Base-by-base conservation (phyloP, 768 basidiomycete genomes). In the Butyriboletus loyo region DNA sequence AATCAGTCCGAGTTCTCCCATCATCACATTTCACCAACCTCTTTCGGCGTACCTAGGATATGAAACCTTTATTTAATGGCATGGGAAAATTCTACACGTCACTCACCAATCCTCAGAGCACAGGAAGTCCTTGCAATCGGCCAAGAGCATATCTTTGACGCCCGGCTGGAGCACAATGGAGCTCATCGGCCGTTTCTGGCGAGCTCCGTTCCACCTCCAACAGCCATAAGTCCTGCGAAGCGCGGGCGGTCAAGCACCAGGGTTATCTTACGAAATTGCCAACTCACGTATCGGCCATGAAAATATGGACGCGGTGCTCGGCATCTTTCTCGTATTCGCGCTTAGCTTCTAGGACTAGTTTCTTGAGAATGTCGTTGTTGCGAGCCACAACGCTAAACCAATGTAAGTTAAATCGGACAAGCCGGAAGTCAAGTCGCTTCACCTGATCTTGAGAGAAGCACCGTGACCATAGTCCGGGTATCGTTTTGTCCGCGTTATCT, bases 161-260 rank as follows among this genome's bases (percentile, higher is more conserved):
- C 88, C 89, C 5, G 90, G 89, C 60, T 92, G 89, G 11, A 93
- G 78, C 14, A 93, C 90, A 55, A 94, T 92, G n/a, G 90, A 92
- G 62, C 86, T 89, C 86, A 94, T 87, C 0, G 92, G 91, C 30
- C 91, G 80, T 70, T 94, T 94, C 62, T 92, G 88, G 44, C 89
- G 79, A 6, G 90, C 87, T 38, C 89, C 91, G 60, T 90, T 92
- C 86, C 89, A 92, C 51, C 89, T 77, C 92, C 92, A 94, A 62
- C 84, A 84, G 2, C 78, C 80, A 61, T 87, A 87, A 9, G 84
- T 80, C 42, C 86, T 87, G 57, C 31, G 46, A 39, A 47, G 31
- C 40, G 46, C 46, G 28, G 40, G 47, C 30, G 17, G 17, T 42
- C 59, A 30, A 57, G 43, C 28, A n/a, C 34, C 32, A 31, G 27